Conservation (phyloP, 768 basidiomycete genomes). For the Leccinellum luteum region DNA sequence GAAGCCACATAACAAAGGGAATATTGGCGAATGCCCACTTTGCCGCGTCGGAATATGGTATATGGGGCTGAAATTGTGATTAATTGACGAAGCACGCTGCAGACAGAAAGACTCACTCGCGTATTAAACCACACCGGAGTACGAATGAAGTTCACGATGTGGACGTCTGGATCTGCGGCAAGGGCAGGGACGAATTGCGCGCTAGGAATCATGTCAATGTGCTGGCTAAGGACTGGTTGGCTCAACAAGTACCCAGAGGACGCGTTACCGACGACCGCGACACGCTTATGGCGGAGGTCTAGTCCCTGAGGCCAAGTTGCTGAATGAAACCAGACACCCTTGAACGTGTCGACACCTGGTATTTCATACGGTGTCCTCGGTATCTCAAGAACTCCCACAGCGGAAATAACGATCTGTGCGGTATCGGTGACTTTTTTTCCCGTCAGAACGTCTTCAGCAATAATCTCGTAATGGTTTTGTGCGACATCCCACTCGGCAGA, state of each 20-base stretch:
- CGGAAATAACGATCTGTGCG: constrained; percentile 51
- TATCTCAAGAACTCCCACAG: constrained; percentile 46
- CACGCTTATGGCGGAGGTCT: constrained; percentile 40
- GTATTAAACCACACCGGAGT: constrained; percentile 62
- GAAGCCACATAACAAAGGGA: constrained; percentile 48
- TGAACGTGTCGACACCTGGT: constrained; percentile 38
- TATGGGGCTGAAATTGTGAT: constrained; percentile 34
- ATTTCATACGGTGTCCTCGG: constrained; percentile 38
- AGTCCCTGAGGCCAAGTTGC: constrained; percentile 45
- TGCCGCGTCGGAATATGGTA: constrained; percentile 38
- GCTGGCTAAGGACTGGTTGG: neutral
- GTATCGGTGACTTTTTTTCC: constrained; percentile 28
- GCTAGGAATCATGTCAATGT: constrained; percentile 31
- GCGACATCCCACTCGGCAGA: constrained; percentile 44
- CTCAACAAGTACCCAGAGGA: constrained; percentile 51
- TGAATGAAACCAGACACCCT: constrained; percentile 53
- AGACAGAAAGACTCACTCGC: constrained; percentile 36
- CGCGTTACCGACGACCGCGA: constrained; percentile 56
- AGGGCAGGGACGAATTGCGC: constrained; percentile 62
- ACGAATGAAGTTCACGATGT: constrained; percentile 56
- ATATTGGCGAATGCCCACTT: constrained; percentile 57
- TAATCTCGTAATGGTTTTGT: constrained; percentile 37
- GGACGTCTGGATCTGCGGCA: constrained; percentile 46
- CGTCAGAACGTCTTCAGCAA: constrained; percentile 30
- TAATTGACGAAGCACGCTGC: neutral